Evolutionary conservation across 768 basidiomycete species (phyloP).

Genomic region (Calocybe gangraenosa): DNA sequence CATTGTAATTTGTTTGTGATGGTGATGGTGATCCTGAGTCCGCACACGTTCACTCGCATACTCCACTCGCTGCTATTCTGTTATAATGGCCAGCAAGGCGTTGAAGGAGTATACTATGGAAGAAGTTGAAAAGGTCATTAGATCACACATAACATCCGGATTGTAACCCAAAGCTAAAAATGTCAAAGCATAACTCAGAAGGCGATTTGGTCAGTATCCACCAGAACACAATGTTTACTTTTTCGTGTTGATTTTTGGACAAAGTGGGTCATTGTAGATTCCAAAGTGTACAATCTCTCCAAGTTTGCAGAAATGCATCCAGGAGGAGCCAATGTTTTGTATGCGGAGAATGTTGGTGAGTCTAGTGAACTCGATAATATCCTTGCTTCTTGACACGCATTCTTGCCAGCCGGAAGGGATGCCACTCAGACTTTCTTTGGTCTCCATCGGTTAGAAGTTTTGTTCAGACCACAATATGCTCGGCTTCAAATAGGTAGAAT

Average conservation of each 20-base stretch:
- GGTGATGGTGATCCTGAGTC: no score
- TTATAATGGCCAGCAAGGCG: conserved; percentile 6
- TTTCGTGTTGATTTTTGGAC: not conserved
- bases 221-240: not conserved
- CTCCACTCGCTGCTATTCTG: not conserved
- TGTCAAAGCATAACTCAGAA: conserved; percentile 74
- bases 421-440: conserved; percentile 82
- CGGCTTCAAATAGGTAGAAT: conserved; percentile 67
- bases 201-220: conserved; percentile 66
- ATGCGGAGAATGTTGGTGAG: conserved; percentile 62
- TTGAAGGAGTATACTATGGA: conserved; percentile 43
- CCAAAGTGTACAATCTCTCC: conserved; percentile 78
- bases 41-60: no score
- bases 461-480: conserved; percentile 67
- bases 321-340: conserved; percentile 73
- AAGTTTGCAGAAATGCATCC: conserved; percentile 84
- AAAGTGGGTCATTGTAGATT: conserved; percentile 80
- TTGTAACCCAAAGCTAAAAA: not conserved
- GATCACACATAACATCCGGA: no score
- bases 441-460: conserved; percentile 79
- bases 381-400: not conserved
- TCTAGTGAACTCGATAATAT: not conserved
- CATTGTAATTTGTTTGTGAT: no score
- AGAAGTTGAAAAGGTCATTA: conserved; percentile 64
- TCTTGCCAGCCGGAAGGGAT: conserved; percentile 60